These are phyloP conservation scores for Pythium periplocum DNA, from an alignment of 352 stramenopile species.

Conservation along the genomic window DNA sequence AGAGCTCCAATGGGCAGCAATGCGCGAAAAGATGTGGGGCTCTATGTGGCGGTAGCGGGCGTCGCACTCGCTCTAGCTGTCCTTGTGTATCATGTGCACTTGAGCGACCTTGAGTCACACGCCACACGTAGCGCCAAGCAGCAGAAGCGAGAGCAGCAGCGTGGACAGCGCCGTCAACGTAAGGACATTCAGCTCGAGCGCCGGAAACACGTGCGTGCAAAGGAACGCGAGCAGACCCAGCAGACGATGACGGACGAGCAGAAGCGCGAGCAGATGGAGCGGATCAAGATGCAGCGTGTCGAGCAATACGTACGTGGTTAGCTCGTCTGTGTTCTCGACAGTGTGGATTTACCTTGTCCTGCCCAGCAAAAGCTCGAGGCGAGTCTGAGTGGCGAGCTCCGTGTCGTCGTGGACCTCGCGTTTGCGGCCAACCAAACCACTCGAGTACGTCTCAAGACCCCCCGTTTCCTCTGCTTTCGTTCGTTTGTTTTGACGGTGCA, in stretches of 20 bases:
- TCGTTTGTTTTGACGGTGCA: background rate
- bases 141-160: constrained; percentile 10
- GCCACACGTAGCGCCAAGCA: background rate
- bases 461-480: background rate
- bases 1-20: no score
- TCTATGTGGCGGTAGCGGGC: no score
- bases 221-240: constrained; percentile 1
- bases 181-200: constrained; percentile 9
- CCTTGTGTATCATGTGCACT: background rate
- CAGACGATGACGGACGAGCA: constrained; percentile 33
- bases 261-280: constrained; percentile 40
- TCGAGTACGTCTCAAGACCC: constrained; percentile 22
- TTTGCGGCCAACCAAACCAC: constrained; percentile 44
- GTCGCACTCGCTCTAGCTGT: no score
- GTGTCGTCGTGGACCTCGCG: constrained; percentile 59
- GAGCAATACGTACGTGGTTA: constrained; percentile 60
- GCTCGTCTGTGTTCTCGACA: background rate
- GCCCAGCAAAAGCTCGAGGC: constrained; percentile 69
- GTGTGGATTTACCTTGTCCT: background rate
- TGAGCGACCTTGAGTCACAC: background rate
- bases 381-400: constrained; percentile 30
- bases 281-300: constrained; percentile 65
- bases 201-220: constrained; percentile 7
- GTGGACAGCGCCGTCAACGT: constrained; percentile 8
- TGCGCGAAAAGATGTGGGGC: no score